Conservation (phyloP, 2,329 filamentous ascomycete genomes). For the Hypoxylon sp. region DNA sequence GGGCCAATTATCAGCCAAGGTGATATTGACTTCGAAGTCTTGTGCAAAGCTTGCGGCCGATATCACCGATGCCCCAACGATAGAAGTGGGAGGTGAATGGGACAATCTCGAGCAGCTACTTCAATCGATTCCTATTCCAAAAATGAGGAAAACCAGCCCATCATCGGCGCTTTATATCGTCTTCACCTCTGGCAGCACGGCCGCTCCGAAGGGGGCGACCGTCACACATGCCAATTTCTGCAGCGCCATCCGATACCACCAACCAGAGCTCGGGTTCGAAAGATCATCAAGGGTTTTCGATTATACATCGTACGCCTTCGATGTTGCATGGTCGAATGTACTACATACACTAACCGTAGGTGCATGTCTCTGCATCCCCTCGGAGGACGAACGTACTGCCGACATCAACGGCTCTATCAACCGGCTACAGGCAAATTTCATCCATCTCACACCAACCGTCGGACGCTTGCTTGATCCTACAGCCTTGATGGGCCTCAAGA, state of each 20-base stretch:
- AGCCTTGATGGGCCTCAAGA: background rate
- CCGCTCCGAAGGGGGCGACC: conserved; percentile 61
- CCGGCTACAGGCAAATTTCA: conserved; percentile 29
- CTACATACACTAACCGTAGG: conserved; percentile 53
- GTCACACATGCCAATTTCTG: conserved; percentile 49
- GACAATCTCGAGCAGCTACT: too few species aligned
- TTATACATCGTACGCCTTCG: conserved; percentile 55
- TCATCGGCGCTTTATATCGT: conserved; percentile 55
- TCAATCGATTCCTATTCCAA: too few species aligned
- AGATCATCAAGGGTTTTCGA: conserved; percentile 39
- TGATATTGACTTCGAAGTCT: too few species aligned
- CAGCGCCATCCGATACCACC: conserved; percentile 35
- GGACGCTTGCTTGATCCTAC: background rate
- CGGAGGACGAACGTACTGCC: conserved; percentile 55
- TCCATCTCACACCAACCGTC: conserved; percentile 26
- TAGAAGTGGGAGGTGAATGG: too few species aligned
- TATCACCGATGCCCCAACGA: too few species aligned
- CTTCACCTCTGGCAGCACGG: conserved; percentile 67
- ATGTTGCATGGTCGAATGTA: conserved; percentile 56
- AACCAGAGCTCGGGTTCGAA: conserved; percentile 16
- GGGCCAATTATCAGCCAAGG: background rate
- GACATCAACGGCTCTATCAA: conserved; percentile 50
- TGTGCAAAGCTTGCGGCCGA: too few species aligned
- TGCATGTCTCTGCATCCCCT: conserved; percentile 54
- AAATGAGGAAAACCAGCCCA: background rate